Evolutionary conservation across 176 grass and related monocot genomes (phyloP).

Genomic region (Lolium multiflorum): DNA sequence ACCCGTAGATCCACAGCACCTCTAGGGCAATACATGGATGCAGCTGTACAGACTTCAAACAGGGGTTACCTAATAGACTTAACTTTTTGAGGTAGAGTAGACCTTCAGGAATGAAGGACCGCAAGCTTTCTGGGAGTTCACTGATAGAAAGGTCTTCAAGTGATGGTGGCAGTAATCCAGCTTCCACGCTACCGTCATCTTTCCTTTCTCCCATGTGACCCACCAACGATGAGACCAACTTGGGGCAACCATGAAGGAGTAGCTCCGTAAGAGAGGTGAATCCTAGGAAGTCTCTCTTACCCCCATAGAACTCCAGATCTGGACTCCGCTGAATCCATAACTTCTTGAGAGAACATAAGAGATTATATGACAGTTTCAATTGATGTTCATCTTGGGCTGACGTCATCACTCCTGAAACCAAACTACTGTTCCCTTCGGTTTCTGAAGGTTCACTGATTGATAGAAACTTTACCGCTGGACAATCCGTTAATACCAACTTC

Average conservation of each 20-base stretch:
- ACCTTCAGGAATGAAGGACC: not conserved
- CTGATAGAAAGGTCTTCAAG: accelerated
- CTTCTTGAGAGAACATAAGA: not conserved
- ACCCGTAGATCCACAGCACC: accelerated
- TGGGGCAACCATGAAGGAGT: accelerated
- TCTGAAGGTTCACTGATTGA: not conserved
- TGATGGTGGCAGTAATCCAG: not conserved
- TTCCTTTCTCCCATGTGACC: not conserved
- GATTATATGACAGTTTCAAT: not conserved
- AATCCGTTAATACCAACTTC: accelerated
- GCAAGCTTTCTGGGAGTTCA: not conserved
- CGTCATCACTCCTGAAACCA: not conserved
- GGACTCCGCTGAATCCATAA: accelerated
- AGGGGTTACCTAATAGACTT: accelerated
- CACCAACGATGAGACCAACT: not conserved
- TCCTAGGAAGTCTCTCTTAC: not conserved
- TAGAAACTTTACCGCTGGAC: not conserved
- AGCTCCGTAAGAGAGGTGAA: not conserved
- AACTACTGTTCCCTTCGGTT: not conserved
- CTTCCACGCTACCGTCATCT: not conserved
- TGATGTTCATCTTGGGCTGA: not conserved
- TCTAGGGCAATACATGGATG: not conserved
- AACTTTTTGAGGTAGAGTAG: not conserved
- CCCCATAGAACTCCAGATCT: not conserved
- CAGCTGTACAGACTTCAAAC: not conserved